Evolutionary conservation across 768 basidiomycete species (phyloP), one percentile per base, ranked within the genome.

Genomic region (Agrocybe chaxingu): DNA sequence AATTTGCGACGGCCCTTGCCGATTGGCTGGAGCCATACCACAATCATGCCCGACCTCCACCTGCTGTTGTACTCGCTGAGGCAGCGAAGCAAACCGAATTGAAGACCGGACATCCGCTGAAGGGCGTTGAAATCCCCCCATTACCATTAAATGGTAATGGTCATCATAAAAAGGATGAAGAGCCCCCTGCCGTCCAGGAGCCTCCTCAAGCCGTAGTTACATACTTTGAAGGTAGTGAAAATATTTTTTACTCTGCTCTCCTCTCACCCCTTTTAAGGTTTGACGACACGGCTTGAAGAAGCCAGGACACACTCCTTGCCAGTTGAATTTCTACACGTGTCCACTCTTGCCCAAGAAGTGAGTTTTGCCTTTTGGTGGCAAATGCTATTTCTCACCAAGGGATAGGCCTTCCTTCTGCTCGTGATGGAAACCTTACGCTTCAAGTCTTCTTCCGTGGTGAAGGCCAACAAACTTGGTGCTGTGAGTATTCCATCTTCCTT

Each of bases 21-120:
- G 77, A 82, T 45, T 92, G 89, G 89, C 73, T 92, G 11, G 85
- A 81, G 52, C 85, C 85, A 6, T 83, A 87, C 63, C 89, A 92
- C 55, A 75, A 88, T 51, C 70, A 87, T 58, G 72, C 81, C 32
- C 85, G 90, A 2, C 90, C 88, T 3, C 83, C 82, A 13, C 80
- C 87, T 2, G 67, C 79, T 6, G 77, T 79, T 11, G 87, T 89
- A 31, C 70, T 89, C 18, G 87, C 85, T 6, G 89, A 89, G 63
- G 86, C 84, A 31, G 79, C 86, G 5, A 89, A 82, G 57, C 80
- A 83, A 63, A 81, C 82, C 0, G 81, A 89, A 58, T 66, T 81
- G 37, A 89, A 87, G 67, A 83, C 83, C 0, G 85, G 85, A 0
- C 76, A 81, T 51, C 83, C 85, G 5, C 66, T 86, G 51, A 82